Evolutionary conservation across 495 filamentous ascomycete genomes (phyloP).

Genomic region (Neurospora intermedia): DNA sequence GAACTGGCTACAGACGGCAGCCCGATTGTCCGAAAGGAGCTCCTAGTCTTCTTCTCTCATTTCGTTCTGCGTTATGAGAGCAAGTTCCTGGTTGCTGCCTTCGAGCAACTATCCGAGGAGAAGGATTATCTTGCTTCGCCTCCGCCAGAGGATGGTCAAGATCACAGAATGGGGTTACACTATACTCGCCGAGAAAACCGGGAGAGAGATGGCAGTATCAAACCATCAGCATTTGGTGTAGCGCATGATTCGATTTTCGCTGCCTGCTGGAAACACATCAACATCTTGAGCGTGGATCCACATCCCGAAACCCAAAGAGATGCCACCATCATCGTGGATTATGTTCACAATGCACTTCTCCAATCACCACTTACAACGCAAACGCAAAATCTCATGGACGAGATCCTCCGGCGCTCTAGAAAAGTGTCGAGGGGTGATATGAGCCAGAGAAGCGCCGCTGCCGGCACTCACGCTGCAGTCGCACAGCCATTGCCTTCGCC

Average conservation of each 20-base stretch:
- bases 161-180: conserved; percentile 46
- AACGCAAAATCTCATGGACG: conserved; percentile 63
- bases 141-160: conserved; percentile 39
- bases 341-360: conserved; percentile 64
- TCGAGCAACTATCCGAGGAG: conserved; percentile 82
- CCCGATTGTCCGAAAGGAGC: conserved; percentile 83
- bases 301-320: conserved; percentile 86
- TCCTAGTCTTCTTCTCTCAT: conserved; percentile 85
- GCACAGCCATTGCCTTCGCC: conserved; percentile 33
- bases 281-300: conserved; percentile 84
- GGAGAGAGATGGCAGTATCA: conserved; percentile 39
- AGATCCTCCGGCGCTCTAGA: conserved; percentile 47
- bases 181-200: conserved; percentile 40
- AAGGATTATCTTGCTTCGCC: conserved; percentile 49
- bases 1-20: conserved; percentile 86
- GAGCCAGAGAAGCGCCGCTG: conserved; percentile 32
- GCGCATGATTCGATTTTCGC: conserved; percentile 83
- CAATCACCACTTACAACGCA: conserved; percentile 62
- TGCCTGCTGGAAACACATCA: conserved; percentile 85
- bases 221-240: conserved; percentile 40
- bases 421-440: conserved; percentile 42
- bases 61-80: conserved; percentile 86
- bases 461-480: conserved; percentile 27
- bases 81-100: conserved; percentile 85
- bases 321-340: conserved; percentile 71